Evolutionary conservation across 2,329 filamentous ascomycete species (phyloP).

Genomic region (Acephala macrosclerotiorum): DNA sequence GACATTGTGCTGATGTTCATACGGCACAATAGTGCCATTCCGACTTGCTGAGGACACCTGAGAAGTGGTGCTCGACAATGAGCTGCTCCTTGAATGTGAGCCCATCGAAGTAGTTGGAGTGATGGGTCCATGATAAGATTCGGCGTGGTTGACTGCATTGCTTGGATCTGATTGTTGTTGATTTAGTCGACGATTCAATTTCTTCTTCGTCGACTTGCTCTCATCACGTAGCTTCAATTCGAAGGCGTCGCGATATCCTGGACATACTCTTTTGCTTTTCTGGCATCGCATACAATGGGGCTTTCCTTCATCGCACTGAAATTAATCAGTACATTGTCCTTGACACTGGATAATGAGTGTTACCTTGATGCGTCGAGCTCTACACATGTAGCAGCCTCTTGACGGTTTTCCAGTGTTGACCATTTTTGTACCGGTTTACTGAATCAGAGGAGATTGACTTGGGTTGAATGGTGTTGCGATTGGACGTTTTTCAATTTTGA

Average conservation of each 20-base stretch:
- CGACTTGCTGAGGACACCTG: background rate
- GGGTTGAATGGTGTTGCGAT: conserved; percentile 16
- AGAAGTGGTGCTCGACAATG: conserved; percentile 20
- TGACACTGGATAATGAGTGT: background rate
- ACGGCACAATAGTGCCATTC: conserved; percentile 46
- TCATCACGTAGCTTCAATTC: conserved; percentile 74
- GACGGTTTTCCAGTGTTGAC: conserved; percentile 70
- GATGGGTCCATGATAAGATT: conserved; percentile 44
- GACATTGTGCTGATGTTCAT: conserved; percentile 13
- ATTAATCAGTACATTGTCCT: conserved; percentile 7
- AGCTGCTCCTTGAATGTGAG: conserved; percentile 22
- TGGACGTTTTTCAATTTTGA: conserved; percentile 13
- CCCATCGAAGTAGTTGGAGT: background rate
- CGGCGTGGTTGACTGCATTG: conserved; percentile 22
- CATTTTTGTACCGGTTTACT: conserved; percentile 50
- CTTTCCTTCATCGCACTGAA: conserved; percentile 70
- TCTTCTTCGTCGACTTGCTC: conserved; percentile 72
- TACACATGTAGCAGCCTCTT: conserved; percentile 74
- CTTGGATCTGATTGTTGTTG: conserved; percentile 47
- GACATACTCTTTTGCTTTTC: conserved; percentile 68
- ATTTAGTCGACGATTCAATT: conserved; percentile 59
- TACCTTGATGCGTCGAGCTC: conserved; percentile 65
- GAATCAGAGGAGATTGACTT: conserved; percentile 3
- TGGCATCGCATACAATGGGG: conserved; percentile 69
- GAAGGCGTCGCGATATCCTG: conserved; percentile 63